Conservation (phyloP, 345 rosid genomes). For the Psidium guajava region DNA sequence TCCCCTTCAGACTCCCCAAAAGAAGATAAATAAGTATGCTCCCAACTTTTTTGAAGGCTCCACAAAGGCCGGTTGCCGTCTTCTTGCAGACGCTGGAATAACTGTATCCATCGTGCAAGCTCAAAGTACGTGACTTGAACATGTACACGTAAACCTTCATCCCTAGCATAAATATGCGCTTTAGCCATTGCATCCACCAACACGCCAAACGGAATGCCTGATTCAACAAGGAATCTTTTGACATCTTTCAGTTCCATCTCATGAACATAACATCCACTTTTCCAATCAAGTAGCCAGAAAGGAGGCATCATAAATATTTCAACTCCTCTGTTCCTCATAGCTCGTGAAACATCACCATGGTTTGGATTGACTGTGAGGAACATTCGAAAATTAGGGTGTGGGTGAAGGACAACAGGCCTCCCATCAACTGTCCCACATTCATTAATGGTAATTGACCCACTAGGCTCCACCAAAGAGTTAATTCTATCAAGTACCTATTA, state of each 20-base stretch:
- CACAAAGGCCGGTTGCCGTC: constrained; percentile 62
- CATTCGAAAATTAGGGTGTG: constrained; percentile 82
- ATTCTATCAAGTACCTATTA: constrained; percentile 91
- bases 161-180: constrained; percentile 67
- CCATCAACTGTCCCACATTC: constrained; percentile 90
- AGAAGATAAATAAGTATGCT: constrained; percentile 80
- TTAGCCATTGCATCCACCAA: constrained; percentile 75
- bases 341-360: constrained; percentile 88
- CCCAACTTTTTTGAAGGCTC: constrained; percentile 90
- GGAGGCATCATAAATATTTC: constrained; percentile 94
- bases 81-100: constrained; percentile 65
- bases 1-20: constrained; percentile 60
- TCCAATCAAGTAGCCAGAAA: constrained; percentile 56
- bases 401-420: constrained; percentile 59
- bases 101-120: constrained; percentile 77
- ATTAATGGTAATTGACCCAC: constrained; percentile 79
- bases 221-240: constrained; percentile 54
- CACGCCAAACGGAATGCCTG: constrained; percentile 56
- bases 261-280: constrained; percentile 18
- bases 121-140: constrained; percentile 67
- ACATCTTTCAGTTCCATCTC: constrained; percentile 52
- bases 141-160: constrained; percentile 34
- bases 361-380: constrained; percentile 83
- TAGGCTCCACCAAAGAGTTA: constrained; percentile 87
- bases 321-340: constrained; percentile 97